Evolutionary conservation across 176 grass and related monocot genomes (phyloP).

Genomic region (Secale cereale): DNA sequence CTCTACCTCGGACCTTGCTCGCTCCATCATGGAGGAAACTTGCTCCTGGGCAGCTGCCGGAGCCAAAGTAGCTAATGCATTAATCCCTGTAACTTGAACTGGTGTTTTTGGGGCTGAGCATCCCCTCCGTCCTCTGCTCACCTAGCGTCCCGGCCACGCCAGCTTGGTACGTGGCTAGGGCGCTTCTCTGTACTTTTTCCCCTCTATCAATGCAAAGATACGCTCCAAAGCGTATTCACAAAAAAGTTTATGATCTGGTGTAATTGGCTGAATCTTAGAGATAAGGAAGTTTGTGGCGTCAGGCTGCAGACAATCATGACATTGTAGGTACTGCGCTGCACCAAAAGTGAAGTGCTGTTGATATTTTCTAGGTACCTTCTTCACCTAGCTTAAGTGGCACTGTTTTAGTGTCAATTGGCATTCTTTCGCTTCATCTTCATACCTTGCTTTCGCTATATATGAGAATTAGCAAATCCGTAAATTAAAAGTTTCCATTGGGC

Average conservation of each 20-base stretch:
- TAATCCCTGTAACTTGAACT: no score
- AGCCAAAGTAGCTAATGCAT: no score
- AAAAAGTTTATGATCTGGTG: neutral
- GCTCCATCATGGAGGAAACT: no score
- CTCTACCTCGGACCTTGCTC: no score
- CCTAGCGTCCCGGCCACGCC: no score
- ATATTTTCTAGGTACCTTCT: neutral
- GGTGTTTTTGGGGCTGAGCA: no score
- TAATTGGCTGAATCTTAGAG: constrained; percentile 9
- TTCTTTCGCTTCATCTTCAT: neutral
- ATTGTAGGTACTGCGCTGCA: neutral
- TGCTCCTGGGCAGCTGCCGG: no score
- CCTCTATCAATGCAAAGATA: no score
- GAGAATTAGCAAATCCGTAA: neutral
- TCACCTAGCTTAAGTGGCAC: neutral
- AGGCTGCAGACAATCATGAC: neutral
- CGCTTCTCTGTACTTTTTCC: no score
- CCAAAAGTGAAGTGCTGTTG: neutral
- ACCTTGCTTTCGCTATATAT: neutral
- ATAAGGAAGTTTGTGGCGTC: neutral
- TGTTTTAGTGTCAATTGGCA: neutral
- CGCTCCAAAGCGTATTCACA: no score
- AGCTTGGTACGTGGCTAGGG: no score
- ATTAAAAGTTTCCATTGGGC: neutral
- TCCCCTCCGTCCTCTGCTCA: no score